Evolutionary conservation across 495 filamentous ascomycete species (phyloP).

Genomic region (Neurospora discreta): DNA sequence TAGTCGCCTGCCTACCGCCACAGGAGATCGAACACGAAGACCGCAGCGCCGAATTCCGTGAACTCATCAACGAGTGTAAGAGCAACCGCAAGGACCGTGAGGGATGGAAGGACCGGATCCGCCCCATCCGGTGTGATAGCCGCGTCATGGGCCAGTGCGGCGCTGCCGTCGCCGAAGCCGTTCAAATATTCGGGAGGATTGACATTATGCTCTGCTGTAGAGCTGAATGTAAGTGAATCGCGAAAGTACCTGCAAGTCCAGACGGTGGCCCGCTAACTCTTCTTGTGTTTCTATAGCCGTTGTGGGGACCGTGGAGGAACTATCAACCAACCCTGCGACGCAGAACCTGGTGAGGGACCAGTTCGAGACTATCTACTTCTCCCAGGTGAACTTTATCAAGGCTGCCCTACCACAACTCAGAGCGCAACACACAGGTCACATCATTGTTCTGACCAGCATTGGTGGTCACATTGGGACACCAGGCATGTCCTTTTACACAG

Average conservation of each 20-base stretch:
- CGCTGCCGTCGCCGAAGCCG: conserved; percentile 75
- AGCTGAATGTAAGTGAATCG: conserved; percentile 54
- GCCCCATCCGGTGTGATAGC: conserved; percentile 43
- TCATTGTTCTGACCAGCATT: conserved; percentile 81
- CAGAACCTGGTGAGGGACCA: conserved; percentile 74
- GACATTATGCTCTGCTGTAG: conserved; percentile 85
- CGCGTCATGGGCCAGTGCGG: conserved; percentile 53
- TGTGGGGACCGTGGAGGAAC: conserved; percentile 85
- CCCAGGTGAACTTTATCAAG: conserved; percentile 91
- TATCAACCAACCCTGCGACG: conserved; percentile 60
- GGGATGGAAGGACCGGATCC: conserved; percentile 47
- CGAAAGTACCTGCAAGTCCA: neutral
- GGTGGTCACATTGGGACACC: conserved; percentile 90
- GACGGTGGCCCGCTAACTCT: neutral
- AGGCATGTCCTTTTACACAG: conserved; percentile 80
- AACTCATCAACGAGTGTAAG: conserved; percentile 48
- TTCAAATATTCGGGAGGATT: conserved; percentile 70
- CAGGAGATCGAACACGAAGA: conserved; percentile 52
- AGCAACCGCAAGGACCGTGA: conserved; percentile 42
- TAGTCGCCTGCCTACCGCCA: conserved; percentile 65
- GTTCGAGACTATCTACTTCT: conserved; percentile 91
- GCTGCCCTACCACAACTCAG: conserved; percentile 73
- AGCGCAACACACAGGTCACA: conserved; percentile 68
- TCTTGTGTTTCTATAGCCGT: conserved; percentile 43
- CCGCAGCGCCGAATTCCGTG: conserved; percentile 42